phyloP scores from a whole-genome alignment of 495 filamentous ascomycete species.

The Aspergillus sclerotioniger region DNA sequence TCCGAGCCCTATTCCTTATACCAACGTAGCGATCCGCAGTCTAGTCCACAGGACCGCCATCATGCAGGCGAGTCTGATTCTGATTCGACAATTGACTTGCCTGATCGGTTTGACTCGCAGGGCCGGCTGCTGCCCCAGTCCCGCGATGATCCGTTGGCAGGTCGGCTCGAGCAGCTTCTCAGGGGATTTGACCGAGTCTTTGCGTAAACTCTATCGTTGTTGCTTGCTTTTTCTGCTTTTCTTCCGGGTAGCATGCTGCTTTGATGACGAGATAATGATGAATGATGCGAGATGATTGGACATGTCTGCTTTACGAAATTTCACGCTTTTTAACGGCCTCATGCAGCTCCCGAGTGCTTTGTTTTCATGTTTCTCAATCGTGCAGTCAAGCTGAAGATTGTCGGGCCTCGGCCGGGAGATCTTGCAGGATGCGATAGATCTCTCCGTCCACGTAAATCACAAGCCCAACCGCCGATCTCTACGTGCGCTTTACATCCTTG shows the following conservation, averaged over 20 bases:
- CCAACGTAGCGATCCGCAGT: slow-evolving; percentile 9
- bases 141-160: slow-evolving; percentile 34
- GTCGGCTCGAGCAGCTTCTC: slow-evolving; percentile 39
- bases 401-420: neutral
- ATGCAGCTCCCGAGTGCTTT: neutral
- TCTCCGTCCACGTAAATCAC: neutral
- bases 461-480: too few relatives aligned
- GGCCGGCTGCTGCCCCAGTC: slow-evolving; percentile 48
- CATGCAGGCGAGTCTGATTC: slow-evolving; percentile 32
- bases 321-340: neutral
- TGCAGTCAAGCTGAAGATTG: neutral
- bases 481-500: too few relatives aligned
- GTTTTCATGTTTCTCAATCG: neutral
- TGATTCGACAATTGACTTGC: slow-evolving; percentile 54
- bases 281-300: neutral
- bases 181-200: slow-evolving; percentile 29
- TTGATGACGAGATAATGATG: slow-evolving; percentile 3
- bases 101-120: slow-evolving; percentile 63
- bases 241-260: neutral
- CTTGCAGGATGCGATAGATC: slow-evolving; percentile 1
- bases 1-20: slow-evolving; percentile 23
- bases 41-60: slow-evolving; percentile 11
- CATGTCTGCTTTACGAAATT: neutral
- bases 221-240: slow-evolving; percentile 6
- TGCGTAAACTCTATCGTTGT: slow-evolving; percentile 16